Base-by-base conservation (phyloP, 306 rosid genomes). In the Cajanus cajan region DNA sequence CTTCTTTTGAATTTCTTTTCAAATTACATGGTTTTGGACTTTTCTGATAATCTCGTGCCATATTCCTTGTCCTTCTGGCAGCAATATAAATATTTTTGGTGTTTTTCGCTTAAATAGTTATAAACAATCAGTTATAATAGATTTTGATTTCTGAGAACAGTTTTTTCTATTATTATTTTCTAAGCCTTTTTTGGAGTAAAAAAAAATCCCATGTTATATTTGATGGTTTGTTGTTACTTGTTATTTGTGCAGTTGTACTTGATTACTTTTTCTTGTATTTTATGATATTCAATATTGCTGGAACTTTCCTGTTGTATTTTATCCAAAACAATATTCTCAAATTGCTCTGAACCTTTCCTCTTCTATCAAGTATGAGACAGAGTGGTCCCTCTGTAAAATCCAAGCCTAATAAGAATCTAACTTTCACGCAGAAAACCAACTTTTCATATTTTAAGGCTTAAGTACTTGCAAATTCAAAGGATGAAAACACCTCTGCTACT, bases 371-470 rank as follows among this genome's bases (percentile, higher is more conserved):
- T 54, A 63, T 15, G 8, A 14, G 57, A 63, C 14, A 78, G 10
- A 24, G 34, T 52, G 68, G 55, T 66, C 66, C 55, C 64, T 36
- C 80, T 65, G 36, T n/a, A 31, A 65, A 67, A 41, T 28, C 37
- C 18, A 78, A 55, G 39, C 16, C 31, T n/a, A n/a, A n/a, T 19
- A 76, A 62, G 7, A 15, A 15, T 74, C 19, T 16, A 12, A 71
- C 39, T 6, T 75, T 61, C 47, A 61, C 0, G 21, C 31, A 31
- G 14, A 43, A 57, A 5, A 33, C 25, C 37, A 33, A 18, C 14
- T 9, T 76, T 62, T 48, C 24, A 16, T 13, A 8, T 14, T 36
- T 50, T 18, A 34, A 34, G 48, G 77, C 59, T 24, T 25, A 45
- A 68, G 47, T 47, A 47, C 13, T 15, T 4, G 12, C 57, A 47